Percentiles rank a stretch among this genome's conserved stretches.
Conservation (phyloP, 441 rosid species). For the Mallotus japonicus region DNA sequence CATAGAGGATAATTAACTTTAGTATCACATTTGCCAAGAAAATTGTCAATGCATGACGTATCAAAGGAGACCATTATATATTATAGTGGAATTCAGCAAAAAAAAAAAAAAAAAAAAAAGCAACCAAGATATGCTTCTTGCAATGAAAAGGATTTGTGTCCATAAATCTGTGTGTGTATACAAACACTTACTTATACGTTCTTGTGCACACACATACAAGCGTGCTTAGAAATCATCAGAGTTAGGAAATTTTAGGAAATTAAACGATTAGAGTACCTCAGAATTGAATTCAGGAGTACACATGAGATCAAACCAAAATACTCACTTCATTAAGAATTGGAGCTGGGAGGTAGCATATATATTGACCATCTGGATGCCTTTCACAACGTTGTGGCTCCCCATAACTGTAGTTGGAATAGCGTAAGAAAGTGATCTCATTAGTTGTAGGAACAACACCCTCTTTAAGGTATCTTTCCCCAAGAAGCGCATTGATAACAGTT, state of each 20-base stretch:
- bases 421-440: conserved; percentile 83
- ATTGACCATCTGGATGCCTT: conserved; percentile 89
- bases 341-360: conserved; percentile 79
- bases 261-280: conserved; percentile 2
- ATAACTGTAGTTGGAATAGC: conserved; percentile 60
- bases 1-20: too few species aligned
- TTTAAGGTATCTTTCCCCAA: conserved; percentile 84
- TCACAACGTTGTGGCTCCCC: conserved; percentile 73
- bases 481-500: conserved; percentile 91
- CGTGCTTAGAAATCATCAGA: not conserved
- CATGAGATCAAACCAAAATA: conserved; percentile 20
- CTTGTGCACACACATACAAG: too few species aligned
- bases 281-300: conserved; percentile 15
- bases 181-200: not conserved
- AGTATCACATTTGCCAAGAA: too few species aligned
- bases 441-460: conserved; percentile 95
- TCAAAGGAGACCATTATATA: too few species aligned
- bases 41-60: too few species aligned
- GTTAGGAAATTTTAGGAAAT: too few species aligned
- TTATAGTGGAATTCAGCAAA: too few species aligned
- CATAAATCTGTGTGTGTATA: not conserved
- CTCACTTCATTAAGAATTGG: conserved; percentile 91
- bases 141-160: not conserved
- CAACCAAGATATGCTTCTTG: not conserved
- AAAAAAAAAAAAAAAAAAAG: not conserved